These are phyloP conservation scores for Colletotrichum neosansevieriae DNA, from an alignment of 2,329 filamentous ascomycete species.

Conservation along the genomic window DNA sequence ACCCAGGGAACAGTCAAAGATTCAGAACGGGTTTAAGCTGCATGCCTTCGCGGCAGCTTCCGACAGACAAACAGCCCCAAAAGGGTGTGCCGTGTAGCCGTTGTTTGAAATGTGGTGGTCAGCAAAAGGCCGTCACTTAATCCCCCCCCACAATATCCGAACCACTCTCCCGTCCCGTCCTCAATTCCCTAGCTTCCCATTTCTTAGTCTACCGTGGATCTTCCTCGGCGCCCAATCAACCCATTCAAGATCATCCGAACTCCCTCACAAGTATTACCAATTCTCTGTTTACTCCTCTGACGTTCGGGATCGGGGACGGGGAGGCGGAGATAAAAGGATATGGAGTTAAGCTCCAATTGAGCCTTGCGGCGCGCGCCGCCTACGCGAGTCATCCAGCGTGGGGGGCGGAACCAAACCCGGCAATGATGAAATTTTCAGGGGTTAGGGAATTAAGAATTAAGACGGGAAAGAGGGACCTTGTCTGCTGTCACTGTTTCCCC, in stretches of 20 bases:
- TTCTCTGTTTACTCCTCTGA: too few species aligned
- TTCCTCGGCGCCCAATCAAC: too few species aligned
- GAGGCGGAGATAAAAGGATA: too few species aligned
- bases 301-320: too few species aligned
- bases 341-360: too few species aligned
- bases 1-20: background rate
- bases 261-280: too few species aligned
- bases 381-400: background rate
- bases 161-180: background rate
- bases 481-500: too few species aligned
- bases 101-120: background rate
- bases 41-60: background rate
- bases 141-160: background rate
- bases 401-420: background rate
- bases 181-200: background rate
- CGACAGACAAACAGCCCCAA: background rate
- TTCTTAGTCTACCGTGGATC: too few species aligned
- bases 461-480: too few species aligned
- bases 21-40: background rate
- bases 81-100: constrained; percentile 6
- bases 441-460: background rate
- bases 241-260: too few species aligned
- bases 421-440: background rate
- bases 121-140: background rate
- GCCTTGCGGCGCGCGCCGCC: too few species aligned